These are phyloP conservation scores for Mallotus japonicus DNA, from an alignment of 441 rosid genomes.

Conservation along the genomic window DNA sequence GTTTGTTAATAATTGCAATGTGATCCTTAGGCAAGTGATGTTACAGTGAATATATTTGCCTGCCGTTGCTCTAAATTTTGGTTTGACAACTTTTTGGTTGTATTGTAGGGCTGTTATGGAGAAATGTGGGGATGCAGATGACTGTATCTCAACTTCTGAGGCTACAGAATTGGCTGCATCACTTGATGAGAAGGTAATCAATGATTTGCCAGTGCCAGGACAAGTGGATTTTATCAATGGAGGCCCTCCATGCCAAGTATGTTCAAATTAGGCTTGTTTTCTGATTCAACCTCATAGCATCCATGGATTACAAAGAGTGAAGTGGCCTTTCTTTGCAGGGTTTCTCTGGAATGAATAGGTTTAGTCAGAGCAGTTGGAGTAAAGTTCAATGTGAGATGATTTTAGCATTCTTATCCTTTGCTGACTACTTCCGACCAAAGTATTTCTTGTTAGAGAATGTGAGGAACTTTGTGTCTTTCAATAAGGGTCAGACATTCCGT, in stretches of 20 bases:
- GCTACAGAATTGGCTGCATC: conserved; percentile 60
- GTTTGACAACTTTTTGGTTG: conserved; percentile 3
- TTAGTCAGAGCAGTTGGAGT: conserved; percentile 78
- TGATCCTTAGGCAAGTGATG: conserved; percentile 64
- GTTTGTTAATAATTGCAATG: conserved; percentile 81
- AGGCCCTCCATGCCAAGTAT: conserved; percentile 97
- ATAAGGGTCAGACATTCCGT: conserved; percentile 83
- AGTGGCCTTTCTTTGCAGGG: conserved; percentile 53
- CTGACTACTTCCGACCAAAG: conserved; percentile 84
- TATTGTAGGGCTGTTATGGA: conserved; percentile 78
- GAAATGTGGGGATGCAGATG: conserved; percentile 70
- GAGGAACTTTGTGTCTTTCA: conserved; percentile 76
- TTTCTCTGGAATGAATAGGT: conserved; percentile 92
- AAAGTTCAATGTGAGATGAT: conserved; percentile 91
- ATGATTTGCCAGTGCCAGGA: conserved; percentile 71
- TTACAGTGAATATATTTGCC: neutral
- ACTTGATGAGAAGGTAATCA: conserved; percentile 57
- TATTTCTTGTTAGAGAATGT: conserved; percentile 94
- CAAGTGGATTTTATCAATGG: conserved; percentile 93
- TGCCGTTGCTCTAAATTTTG: neutral
- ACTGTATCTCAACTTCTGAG: conserved; percentile 75
- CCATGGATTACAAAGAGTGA: neutral
- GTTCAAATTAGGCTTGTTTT: neutral
- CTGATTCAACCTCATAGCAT: neutral
- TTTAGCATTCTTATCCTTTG: conserved; percentile 82